phyloP scores from a whole-genome alignment of 805 yeast genomes.

The Schwanniomyces pseudopolymorphus region DNA sequence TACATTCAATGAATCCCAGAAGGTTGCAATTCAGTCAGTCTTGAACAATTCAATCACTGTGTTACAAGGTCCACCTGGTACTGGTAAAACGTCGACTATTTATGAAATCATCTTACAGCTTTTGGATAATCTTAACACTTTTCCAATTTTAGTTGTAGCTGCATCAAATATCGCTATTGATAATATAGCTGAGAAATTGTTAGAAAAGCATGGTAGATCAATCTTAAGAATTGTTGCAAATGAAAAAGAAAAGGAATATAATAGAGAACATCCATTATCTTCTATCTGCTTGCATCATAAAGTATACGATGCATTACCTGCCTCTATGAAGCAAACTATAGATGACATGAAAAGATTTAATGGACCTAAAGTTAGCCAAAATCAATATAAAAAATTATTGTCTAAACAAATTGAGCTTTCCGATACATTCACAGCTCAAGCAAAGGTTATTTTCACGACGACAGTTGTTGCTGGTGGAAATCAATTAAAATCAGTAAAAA shows the following conservation, averaged over 20 bases:
- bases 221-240: constrained; percentile 59
- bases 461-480: constrained; percentile 72
- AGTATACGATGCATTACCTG: constrained; percentile 50
- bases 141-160: constrained; percentile 70
- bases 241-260: constrained; percentile 63
- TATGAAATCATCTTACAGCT: constrained; percentile 51
- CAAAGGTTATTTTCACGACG: constrained; percentile 70
- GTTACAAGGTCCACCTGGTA: constrained; percentile 67
- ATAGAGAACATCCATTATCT: constrained; percentile 53
- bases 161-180: constrained; percentile 77
- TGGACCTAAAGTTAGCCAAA: constrained; percentile 43
- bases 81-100: constrained; percentile 46
- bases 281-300: constrained; percentile 66
- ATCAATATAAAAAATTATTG: constrained; percentile 50
- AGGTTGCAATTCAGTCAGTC: constrained; percentile 54
- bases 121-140: constrained; percentile 52
- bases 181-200: constrained; percentile 68
- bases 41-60: constrained; percentile 50
- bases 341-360: constrained; percentile 39
- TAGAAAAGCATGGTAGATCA: constrained; percentile 48
- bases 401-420: constrained; percentile 45
- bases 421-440: constrained; percentile 56
- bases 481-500: constrained; percentile 53
- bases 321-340: constrained; percentile 40
- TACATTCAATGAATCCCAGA: constrained; percentile 59